Base-by-base conservation (phyloP, 2,329 filamentous ascomycete genomes). In the Diplodia mutila region DNA sequence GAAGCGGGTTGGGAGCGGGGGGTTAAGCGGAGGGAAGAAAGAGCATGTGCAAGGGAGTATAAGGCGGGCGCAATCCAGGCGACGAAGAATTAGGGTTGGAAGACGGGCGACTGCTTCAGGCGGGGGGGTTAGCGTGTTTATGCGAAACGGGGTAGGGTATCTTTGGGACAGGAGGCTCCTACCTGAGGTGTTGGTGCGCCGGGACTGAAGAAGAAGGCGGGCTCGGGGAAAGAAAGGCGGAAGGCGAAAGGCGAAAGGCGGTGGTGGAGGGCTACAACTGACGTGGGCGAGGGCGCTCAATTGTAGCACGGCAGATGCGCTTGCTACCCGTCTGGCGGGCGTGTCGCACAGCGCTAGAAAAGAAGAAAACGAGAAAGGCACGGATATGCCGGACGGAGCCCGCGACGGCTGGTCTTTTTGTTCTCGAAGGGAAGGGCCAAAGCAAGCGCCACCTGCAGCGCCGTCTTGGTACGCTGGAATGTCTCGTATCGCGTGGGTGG, bases 251-350 rank as follows among this genome's bases (percentile, higher is more conserved):
- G n/a, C n/a, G n/a, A n/a, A n/a, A n/a, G 27, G 59, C 42, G 59
- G 59, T 23, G 59, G 59, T 63, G 7, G 46, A 63, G 57, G 57
- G 57, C 57, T 48, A 23, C 57, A 46, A 27, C 39, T 46, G 55
- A 59, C n/a, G 55, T 46, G 55, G 55, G 21, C 18, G 52, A 54
- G 52, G 52, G 53, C 27, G n/a, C n/a, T 57, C 55, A 61, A 49
- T 48, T 63, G 59, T 63, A 63, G 59, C 59, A 63, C 59, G 27
- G 59, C 59, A 63, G 59, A 23, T 25, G 59, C 59, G 59, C 59
- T 49, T 63, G 59, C 42, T 63, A 51, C 59, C 59, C 59, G 59
- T 63, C 59, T 63, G 59, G 59, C 59, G 59, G 59, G 59, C 11
- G 42, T 32, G 59, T 63, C 42, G 59, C 59, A 63, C 59, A 51